Evolutionary conservation across 345 rosid species (phyloP).

Genomic region (Gynandropsis gynandra): DNA sequence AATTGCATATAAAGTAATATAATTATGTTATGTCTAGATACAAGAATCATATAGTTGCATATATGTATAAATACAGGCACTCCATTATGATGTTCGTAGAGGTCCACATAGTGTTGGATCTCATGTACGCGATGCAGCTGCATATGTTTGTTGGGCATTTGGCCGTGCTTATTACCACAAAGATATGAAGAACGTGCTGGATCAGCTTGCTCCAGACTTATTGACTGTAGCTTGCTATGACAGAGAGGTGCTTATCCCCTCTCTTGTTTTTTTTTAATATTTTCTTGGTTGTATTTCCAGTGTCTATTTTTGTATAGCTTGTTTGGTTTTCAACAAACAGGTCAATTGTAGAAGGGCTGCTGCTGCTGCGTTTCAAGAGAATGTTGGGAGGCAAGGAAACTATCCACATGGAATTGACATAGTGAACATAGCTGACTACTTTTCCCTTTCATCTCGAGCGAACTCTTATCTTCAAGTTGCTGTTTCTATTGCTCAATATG

Average conservation of each 20-base stretch:
- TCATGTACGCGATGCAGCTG: slow-evolving; percentile 99
- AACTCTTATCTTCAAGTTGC: slow-evolving; percentile 85
- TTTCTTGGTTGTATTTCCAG: slow-evolving; percentile 6
- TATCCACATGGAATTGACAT: slow-evolving; percentile 98
- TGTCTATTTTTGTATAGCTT: slow-evolving; percentile 10
- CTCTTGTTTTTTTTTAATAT: slow-evolving; percentile 15
- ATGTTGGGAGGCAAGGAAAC: slow-evolving; percentile 96
- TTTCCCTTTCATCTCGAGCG: slow-evolving; percentile 86
- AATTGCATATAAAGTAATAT: slow-evolving; percentile 2
- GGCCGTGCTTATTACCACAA: slow-evolving; percentile 84
- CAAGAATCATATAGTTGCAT: slow-evolving; percentile 4
- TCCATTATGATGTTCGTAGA: slow-evolving; percentile 93
- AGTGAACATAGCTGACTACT: slow-evolving; percentile 88
- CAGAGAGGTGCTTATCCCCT: slow-evolving; percentile 61
- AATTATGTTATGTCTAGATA: slow-evolving; percentile 3
- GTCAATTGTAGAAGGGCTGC: slow-evolving; percentile 99
- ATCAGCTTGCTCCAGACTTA: slow-evolving; percentile 82
- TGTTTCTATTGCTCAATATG: slow-evolving; percentile 62
- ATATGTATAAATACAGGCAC: slow-evolving; percentile 49
- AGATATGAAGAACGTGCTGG: slow-evolving; percentile 82
- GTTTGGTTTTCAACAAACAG: slow-evolving; percentile 32
- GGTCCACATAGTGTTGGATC: slow-evolving; percentile 99
- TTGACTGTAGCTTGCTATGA: slow-evolving; percentile 86
- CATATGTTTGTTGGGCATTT: slow-evolving; percentile 99
- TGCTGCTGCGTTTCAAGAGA: slow-evolving; percentile 98